Percentiles rank a stretch among this genome's conserved stretches.
Conservation (phyloP, 495 filamentous ascomycete species). For the Penicillium verhagenii region DNA sequence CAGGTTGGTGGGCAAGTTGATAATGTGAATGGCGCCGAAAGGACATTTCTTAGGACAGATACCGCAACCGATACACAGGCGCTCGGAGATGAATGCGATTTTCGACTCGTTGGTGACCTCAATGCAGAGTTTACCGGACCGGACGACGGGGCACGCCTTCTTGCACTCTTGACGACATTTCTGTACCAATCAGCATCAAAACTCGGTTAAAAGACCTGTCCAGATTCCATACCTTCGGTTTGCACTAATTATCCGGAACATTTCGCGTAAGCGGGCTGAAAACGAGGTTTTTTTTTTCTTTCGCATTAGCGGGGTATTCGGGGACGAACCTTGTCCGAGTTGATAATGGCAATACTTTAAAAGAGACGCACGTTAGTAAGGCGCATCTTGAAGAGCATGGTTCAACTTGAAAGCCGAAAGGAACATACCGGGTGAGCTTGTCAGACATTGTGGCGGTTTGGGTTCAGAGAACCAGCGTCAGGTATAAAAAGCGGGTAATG, state of each 20-base stretch:
- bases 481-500: constrained; percentile 16
- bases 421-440: constrained; percentile 74
- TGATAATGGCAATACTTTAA: constrained; percentile 93
- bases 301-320: constrained; percentile 33
- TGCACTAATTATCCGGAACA: constrained; percentile 63
- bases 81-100: constrained; percentile 97
- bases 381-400: background rate
- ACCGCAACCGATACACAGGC: constrained; percentile 94
- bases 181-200: constrained; percentile 31
- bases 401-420: background rate
- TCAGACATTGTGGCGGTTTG: constrained; percentile 65
- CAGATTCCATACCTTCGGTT: constrained; percentile 74
- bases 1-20: constrained; percentile 98
- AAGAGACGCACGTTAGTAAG: constrained; percentile 16
- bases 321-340: constrained; percentile 84
- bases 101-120: constrained; percentile 88
- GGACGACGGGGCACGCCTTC: constrained; percentile 96
- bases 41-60: constrained; percentile 99
- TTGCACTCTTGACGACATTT: constrained; percentile 99
- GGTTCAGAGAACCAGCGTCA: constrained; percentile 23
- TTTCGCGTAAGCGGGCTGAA: constrained; percentile 33
- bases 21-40: constrained; percentile 98
- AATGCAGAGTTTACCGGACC: constrained; percentile 95
- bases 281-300: constrained; percentile 11
- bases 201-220: background rate